Evolutionary conservation across 257 asterid species (phyloP), one percentile per base, ranked within the genome.

Genomic region (Lantana camara): DNA sequence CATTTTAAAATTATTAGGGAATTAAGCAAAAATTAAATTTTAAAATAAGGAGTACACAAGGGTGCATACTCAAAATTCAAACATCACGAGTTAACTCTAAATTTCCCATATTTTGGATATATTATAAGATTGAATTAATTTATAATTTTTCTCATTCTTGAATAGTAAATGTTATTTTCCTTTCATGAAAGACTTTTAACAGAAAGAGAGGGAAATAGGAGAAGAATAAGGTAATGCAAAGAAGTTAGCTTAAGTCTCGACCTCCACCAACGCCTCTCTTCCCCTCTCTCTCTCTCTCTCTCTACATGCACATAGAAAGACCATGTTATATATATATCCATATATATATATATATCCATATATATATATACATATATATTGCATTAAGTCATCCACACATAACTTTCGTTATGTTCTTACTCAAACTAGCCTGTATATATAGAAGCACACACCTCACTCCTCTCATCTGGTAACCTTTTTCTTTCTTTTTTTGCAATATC

Each of bases 231-330:
- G 46, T 7, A 59, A 14, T 42, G 56, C 56, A 66, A 54, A 47
- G 34, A 30, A 37, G 65, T 56, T 16, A 57, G 48, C 24, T 12
- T 37, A 75, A 68, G 19, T 50, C 15, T 58, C 57, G 63, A 60
- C 52, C 6, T 22, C 69, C 23, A 29, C 57, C 27, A 68, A 48
- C 69, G 66, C 49, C 54, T 47, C n/a, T 41, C 51, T 57, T 64
- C 23, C 64, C 72, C 77, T 50, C 71, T 57, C 66, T 22, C 64
- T 74, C 77, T 50, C 71, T 29, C 69, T 70, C 79, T 83, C 73
- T 70, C 77, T 72, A 74, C 70, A 63, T 68, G 66, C 66, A n/a
- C 64, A 81, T 82, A 27, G 75, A 69, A 65, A 22, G 71, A 59
- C 32, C 8, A 11, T 60, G 5, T 30, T 62, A 10, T n/a, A 10